These are phyloP conservation scores for Leccinum obscurum DNA, from an alignment of 768 basidiomycete species.

Conservation along the genomic window DNA sequence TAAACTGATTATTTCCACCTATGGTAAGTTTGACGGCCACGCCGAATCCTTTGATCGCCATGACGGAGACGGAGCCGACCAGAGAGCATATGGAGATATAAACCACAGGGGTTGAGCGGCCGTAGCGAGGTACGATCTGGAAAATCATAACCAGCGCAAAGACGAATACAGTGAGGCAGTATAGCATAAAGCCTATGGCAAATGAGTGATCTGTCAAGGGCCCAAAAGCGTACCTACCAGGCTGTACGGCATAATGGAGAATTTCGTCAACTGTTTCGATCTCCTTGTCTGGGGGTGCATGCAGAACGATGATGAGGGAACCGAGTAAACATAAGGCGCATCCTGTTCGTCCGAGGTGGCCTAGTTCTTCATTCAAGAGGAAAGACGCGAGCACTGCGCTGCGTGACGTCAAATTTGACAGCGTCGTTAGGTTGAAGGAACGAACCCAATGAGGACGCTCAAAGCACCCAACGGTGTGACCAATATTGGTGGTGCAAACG, in stretches of 20 bases:
- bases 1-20: slow-evolving; percentile 92
- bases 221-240: slow-evolving; percentile 53
- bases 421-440: slow-evolving; percentile 6
- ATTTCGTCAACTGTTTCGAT: slow-evolving; percentile 94
- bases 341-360: slow-evolving; percentile 86
- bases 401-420: slow-evolving; percentile 15
- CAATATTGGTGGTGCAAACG: slow-evolving; percentile 95
- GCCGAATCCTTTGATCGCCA: slow-evolving; percentile 99
- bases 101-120: slow-evolving; percentile 83
- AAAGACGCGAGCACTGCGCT: slow-evolving; percentile 95
- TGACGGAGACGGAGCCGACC: slow-evolving; percentile 95
- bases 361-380: slow-evolving; percentile 89
- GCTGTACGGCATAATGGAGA: slow-evolving; percentile 87
- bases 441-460: slow-evolving; percentile 94
- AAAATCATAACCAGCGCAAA: slow-evolving; percentile 89
- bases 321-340: slow-evolving; percentile 84
- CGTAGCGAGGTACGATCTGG: slow-evolving; percentile 78
- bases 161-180: slow-evolving; percentile 81
- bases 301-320: slow-evolving; percentile 91
- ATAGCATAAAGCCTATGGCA: slow-evolving; percentile 81
- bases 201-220: slow-evolving; percentile 10
- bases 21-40: slow-evolving; percentile 95
- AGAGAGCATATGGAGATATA: slow-evolving; percentile 97
- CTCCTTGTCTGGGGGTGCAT: slow-evolving; percentile 95
- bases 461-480: slow-evolving; percentile 98